These are phyloP conservation scores for Penicillium macrosclerotiorum DNA, from an alignment of 495 filamentous ascomycete species.

Conservation along the genomic window DNA sequence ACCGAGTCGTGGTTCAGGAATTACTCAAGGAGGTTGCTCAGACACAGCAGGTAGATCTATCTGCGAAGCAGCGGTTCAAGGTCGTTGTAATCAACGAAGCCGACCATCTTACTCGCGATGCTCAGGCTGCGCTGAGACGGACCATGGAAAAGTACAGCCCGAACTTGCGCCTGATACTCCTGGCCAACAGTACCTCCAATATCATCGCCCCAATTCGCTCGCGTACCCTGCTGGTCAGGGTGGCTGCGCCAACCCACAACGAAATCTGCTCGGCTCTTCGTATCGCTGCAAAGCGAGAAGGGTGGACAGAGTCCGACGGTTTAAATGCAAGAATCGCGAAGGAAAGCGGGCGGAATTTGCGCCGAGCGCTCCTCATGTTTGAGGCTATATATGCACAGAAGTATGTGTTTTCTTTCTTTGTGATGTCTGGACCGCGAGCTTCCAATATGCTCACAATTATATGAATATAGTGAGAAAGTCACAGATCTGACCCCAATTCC, in stretches of 20 bases:
- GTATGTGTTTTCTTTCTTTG: conserved; percentile 57
- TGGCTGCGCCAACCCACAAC: conserved; percentile 80
- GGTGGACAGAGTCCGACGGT: conserved; percentile 64
- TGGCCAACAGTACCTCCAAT: conserved; percentile 93
- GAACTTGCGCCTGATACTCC: conserved; percentile 83
- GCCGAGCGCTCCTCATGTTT: conserved; percentile 88
- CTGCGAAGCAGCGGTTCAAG: conserved; percentile 90
- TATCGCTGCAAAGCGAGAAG: conserved; percentile 72
- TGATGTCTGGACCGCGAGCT: background rate
- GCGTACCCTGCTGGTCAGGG: conserved; percentile 83
- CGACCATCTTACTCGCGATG: conserved; percentile 91
- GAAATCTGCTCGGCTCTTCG: conserved; percentile 80
- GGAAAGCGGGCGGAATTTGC: conserved; percentile 88
- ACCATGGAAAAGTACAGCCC: conserved; percentile 99
- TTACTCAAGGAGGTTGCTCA: conserved; percentile 96
- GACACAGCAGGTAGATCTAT: conserved; percentile 92
- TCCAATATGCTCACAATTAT: conserved; percentile 13
- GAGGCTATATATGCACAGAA: conserved; percentile 96
- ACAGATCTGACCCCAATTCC: conserved; percentile 85
- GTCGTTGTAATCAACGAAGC: conserved; percentile 99
- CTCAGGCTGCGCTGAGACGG: conserved; percentile 88
- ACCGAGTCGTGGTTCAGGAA: conserved; percentile 93
- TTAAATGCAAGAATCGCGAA: conserved; percentile 82
- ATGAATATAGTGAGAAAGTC: conserved; percentile 72
- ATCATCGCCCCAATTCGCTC: conserved; percentile 96